A percentile compares a stretch with the other conserved stretches of the same genome.
Conservation (phyloP, 306 rosid genomes). For the Argentina anserina region DNA sequence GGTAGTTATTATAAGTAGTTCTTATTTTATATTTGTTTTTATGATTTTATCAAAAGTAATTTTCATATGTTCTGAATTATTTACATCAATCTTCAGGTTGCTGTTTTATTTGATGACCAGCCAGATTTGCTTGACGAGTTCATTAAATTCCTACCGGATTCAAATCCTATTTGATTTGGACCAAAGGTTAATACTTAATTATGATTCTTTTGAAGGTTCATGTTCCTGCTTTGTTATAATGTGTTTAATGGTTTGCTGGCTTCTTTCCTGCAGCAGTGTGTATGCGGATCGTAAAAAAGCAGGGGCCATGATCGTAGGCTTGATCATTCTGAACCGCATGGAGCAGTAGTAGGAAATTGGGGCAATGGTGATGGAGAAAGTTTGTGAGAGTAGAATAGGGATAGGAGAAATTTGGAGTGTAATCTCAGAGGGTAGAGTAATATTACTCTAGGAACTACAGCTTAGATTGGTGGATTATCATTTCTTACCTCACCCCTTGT, state of each 20-base stretch:
- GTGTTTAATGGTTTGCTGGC: neutral
- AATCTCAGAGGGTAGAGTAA: neutral
- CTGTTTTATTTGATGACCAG: neutral
- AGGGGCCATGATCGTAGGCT: neutral
- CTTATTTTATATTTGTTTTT: neutral
- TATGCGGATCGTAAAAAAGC: neutral
- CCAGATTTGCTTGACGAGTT: conserved; percentile 4
- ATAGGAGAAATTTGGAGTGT: neutral
- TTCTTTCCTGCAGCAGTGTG: neutral
- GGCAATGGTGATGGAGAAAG: neutral
- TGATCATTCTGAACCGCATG: neutral
- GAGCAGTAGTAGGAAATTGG: neutral
- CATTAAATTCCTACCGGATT: neutral
- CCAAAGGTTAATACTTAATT: neutral
- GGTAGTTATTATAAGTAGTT: neutral
- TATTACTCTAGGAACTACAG: neutral
- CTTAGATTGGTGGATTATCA: neutral
- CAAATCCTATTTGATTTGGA: neutral
- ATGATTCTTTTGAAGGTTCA: neutral
- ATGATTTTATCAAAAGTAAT: neutral
- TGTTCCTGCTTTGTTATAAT: neutral
- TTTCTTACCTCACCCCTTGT: neutral
- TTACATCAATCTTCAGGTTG: neutral
- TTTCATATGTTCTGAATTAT: neutral
- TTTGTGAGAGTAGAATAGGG: neutral